These are phyloP conservation scores for Ceratocystis colombiana DNA, from an alignment of 2,329 filamentous ascomycete species.

Conservation along the genomic window DNA sequence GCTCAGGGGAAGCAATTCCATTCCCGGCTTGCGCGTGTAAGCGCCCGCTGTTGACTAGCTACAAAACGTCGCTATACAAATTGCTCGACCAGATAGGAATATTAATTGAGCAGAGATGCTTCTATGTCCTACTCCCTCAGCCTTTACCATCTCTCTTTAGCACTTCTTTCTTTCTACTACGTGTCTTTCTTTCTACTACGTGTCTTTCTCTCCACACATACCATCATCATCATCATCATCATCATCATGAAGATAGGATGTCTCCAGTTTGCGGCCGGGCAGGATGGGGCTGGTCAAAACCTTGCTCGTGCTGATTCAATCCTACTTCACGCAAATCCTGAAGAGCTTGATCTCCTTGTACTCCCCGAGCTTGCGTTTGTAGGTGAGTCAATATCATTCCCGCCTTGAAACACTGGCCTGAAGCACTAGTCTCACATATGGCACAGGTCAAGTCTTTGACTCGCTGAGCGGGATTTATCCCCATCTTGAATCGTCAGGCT, in stretches of 20 bases:
- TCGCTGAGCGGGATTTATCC: conserved; percentile 52
- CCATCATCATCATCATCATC: background rate
- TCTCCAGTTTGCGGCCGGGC: conserved; percentile 60
- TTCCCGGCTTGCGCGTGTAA: too few relatives aligned
- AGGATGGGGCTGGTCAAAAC: conserved; percentile 61
- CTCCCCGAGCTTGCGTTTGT: conserved; percentile 58
- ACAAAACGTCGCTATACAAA: too few relatives aligned
- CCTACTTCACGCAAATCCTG: conserved; percentile 40
- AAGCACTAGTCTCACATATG: conserved; percentile 32
- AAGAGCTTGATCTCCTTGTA: conserved; percentile 50
- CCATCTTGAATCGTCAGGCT: conserved; percentile 51
- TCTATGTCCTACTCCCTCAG: background rate
- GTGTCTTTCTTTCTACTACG: background rate
- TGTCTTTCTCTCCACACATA: background rate
- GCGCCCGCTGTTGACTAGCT: too few relatives aligned
- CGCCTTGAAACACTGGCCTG: conserved; percentile 44
- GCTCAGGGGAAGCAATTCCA: too few relatives aligned
- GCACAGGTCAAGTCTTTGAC: conserved; percentile 56
- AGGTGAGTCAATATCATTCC: conserved; percentile 27
- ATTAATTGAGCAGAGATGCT: too few relatives aligned
- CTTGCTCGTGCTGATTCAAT: conserved; percentile 55
- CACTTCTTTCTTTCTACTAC: background rate
- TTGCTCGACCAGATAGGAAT: too few relatives aligned
- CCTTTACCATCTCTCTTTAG: background rate
- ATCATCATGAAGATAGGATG: conserved; percentile 53